phyloP scores from a whole-genome alignment of 441 rosid genomes.

The Bocquillonia castaneifolia region DNA sequence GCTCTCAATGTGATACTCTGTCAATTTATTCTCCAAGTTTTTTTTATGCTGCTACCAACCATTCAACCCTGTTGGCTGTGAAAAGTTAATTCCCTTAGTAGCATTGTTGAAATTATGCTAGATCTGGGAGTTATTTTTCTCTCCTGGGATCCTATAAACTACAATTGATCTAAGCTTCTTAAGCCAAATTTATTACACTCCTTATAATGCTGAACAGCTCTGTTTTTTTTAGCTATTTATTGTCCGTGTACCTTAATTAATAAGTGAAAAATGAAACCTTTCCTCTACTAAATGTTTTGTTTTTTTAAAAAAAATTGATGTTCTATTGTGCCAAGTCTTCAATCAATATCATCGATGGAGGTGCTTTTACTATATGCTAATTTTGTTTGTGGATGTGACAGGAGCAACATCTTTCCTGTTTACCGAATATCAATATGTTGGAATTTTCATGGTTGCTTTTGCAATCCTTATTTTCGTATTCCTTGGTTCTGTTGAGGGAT shows the following conservation, averaged over 20 bases:
- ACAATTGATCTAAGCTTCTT: neutral
- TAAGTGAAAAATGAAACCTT: neutral
- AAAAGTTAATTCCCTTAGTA: neutral
- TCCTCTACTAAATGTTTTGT: neutral
- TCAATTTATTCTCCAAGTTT: neutral
- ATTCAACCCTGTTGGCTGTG: neutral
- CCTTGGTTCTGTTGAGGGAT: constrained; percentile 91
- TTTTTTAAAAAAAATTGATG: neutral
- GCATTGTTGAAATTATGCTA: neutral
- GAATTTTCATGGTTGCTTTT: constrained; percentile 76
- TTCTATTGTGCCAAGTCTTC: neutral
- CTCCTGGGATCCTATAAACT: neutral
- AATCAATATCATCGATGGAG: neutral
- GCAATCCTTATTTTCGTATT: constrained; percentile 77
- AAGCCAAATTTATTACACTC: neutral
- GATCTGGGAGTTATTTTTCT: neutral
- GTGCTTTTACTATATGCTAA: constrained; percentile 10
- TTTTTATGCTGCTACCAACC: neutral
- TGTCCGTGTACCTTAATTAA: neutral
- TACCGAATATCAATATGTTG: constrained; percentile 78
- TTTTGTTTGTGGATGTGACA: constrained; percentile 29
- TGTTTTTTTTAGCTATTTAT: no score
- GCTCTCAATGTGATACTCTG: neutral
- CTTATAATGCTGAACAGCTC: no score
- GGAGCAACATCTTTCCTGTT: constrained; percentile 88